Conservation (phyloP, 768 basidiomycete genomes). For the Ramaria rubella region DNA sequence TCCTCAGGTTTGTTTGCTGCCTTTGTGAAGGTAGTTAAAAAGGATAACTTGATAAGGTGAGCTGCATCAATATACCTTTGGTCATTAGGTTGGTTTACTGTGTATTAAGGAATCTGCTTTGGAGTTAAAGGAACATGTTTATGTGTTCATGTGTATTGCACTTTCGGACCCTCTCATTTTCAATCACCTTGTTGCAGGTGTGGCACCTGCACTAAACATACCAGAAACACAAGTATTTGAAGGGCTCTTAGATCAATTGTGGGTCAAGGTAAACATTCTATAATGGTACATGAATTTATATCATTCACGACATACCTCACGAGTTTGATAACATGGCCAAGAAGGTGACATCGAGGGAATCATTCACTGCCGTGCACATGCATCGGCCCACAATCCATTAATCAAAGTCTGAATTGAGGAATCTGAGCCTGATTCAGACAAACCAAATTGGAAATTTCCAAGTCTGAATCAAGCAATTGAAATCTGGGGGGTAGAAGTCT, state of each 20-base stretch:
- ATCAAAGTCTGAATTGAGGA: too few relatives aligned
- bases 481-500: too few relatives aligned
- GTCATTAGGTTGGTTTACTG: conserved; percentile 31
- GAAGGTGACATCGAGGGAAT: too few relatives aligned
- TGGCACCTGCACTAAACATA: conserved; percentile 40
- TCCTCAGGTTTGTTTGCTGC: conserved; percentile 64
- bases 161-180: conserved; percentile 63
- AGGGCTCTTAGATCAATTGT: conserved; percentile 70
- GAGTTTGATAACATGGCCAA: conserved; percentile 92
- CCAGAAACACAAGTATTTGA: conserved; percentile 56
- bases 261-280: conserved; percentile 54
- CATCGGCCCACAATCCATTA: too few relatives aligned
- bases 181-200: conserved; percentile 59
- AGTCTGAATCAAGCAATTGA: too few relatives aligned
- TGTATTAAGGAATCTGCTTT: conserved; percentile 23
- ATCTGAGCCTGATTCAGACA: too few relatives aligned
- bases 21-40: conserved; percentile 51
- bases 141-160: conserved; percentile 67
- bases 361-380: too few relatives aligned
- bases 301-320: background rate
- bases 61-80: conserved; percentile 9
- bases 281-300: background rate
- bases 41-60: conserved; percentile 70
- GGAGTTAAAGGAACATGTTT: conserved; percentile 59
- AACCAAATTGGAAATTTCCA: too few relatives aligned